Conservation (phyloP, 495 filamentous ascomycete species). For the Penicillium maclennaniae region DNA sequence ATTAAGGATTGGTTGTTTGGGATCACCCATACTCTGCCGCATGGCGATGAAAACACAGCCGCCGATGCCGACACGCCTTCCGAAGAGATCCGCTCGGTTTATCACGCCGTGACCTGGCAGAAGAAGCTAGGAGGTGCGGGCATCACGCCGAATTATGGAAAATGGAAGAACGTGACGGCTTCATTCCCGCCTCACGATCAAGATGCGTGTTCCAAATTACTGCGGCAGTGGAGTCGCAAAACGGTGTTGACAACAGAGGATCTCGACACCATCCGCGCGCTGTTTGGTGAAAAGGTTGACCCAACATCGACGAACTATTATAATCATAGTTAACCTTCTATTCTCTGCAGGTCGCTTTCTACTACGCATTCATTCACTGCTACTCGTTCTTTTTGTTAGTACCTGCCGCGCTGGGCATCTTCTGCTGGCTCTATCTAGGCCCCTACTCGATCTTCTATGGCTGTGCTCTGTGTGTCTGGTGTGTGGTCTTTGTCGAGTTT, state of each 20-base stretch:
- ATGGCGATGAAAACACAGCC: constrained; percentile 43
- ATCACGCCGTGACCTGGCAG: constrained; percentile 80
- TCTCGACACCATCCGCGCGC: constrained; percentile 73
- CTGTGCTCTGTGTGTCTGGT: constrained; percentile 73
- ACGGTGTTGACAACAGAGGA: constrained; percentile 70
- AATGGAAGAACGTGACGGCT: constrained; percentile 80
- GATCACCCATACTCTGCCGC: constrained; percentile 69
- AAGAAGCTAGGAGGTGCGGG: constrained; percentile 81
- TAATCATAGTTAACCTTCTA: neutral
- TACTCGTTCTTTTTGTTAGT: constrained; percentile 85
- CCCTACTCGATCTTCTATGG: constrained; percentile 80
- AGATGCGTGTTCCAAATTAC: constrained; percentile 77
- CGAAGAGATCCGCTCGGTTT: constrained; percentile 85
- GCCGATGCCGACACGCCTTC: constrained; percentile 69
- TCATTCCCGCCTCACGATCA: constrained; percentile 88
- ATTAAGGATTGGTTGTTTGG: constrained; percentile 94
- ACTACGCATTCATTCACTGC: constrained; percentile 90
- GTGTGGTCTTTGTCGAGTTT: constrained; percentile 85
- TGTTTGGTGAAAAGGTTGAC: constrained; percentile 80
- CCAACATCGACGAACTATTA: neutral
- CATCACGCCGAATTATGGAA: constrained; percentile 71
- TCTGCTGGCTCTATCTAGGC: constrained; percentile 73
- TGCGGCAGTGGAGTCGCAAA: constrained; percentile 76
- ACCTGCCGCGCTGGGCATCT: constrained; percentile 71
- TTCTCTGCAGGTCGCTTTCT: constrained; percentile 67